Base-by-base conservation (phyloP, 495 filamentous ascomycete species). In the Chaetomium cochliodes region DNA sequence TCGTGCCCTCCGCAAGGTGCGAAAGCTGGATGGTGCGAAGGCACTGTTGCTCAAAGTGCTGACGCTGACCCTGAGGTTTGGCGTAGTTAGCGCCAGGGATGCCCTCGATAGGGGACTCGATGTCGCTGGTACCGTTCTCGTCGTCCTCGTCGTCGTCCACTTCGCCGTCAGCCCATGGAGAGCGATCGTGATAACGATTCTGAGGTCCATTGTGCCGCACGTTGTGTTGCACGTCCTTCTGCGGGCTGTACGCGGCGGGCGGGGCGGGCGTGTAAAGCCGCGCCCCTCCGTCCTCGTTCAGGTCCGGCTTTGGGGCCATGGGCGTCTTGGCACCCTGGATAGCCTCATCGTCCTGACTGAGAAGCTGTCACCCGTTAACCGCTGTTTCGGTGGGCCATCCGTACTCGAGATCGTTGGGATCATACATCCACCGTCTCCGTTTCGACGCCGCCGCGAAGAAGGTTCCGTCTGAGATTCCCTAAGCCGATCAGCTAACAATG, bases 1-100 rank as follows among this genome's bases (percentile, higher is more conserved):
- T 88, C 47, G 81, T 81, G 2, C 78, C 79, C n/a, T 89, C 85
- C 0, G 87, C 80, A 5, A 93, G 80, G 60, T 87, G 86, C 54
- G 78, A 76, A 37, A 92, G 77, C 41, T 85, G 74, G 25, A 93
- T 63, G 0, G 90, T 91, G 51, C 89, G 82, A 62, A 84, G 83
- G 53, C 84, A 84, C 63, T 75, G 76, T 65, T 72, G 72, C 20
- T 76, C 71, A 50, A 64, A 75, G 41, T 71, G 70, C 8, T 63
- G 67, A 7, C 67, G 67, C 55, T 73, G 62, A 7, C 22, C 22
- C 46, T 72, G 67, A 37, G 54, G 62, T 25, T 69, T 67, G 57
- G 51, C 64, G 47, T 64, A 56, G 23, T 58, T 70, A 42, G 66
- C 63, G 26, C 70, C 71, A 20, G 67, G 64, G 2, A 62, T 56